Evolutionary conservation across 768 basidiomycete genomes (phyloP), one percentile per base, ranked within the genome.

Genomic region (Pulveroboletus sp.): DNA sequence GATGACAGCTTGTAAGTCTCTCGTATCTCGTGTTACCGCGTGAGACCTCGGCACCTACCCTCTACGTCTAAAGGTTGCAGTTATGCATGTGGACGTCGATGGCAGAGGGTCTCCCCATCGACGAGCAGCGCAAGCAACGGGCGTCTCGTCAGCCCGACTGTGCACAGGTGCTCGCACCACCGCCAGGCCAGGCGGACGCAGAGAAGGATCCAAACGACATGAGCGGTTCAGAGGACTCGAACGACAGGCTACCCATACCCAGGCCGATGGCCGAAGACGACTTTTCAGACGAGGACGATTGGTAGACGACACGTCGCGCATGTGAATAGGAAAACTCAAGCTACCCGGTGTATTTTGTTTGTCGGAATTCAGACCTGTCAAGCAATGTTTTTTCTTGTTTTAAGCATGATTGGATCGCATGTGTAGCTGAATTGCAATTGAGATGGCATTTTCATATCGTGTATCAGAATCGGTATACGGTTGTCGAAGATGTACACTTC

Each of bases 1-100:
- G 77, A 79, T 42, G 79, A 80, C 56, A 75, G 76, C 29, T 67
- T 67, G 79, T 79, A 54, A 60, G 77, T 55, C 10, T 10, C 1
- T 13, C 13, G 9, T 17, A 11, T 37, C 21, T 27, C 16, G 31
- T 25, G n/a, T n/a, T n/a, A n/a, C n/a, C 4, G 20, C 45, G 34
- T 14, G 21, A 50, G 25, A 14, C 35, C 12, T 45, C 36, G 42
- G 21, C 37, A 41, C 43, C 44, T 6, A 8, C 27, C 23, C 40
- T 42, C 14, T 33, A 17, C 19, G 14, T 25, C 19, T 11, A 16
- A 47, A 79, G 77, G 21, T 51, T 73, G 23, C 59, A 73, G 14
- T 54, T 78, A n/a, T 64, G 69, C 20, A 68, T 76, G 42, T 80
- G 76, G 77, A 62, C 57, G 34, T 68, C 69, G 10, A 77, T 79